These are phyloP conservation scores for Lachnellula hyalina DNA, from an alignment of 2,329 filamentous ascomycete species.

Conservation along the genomic window DNA sequence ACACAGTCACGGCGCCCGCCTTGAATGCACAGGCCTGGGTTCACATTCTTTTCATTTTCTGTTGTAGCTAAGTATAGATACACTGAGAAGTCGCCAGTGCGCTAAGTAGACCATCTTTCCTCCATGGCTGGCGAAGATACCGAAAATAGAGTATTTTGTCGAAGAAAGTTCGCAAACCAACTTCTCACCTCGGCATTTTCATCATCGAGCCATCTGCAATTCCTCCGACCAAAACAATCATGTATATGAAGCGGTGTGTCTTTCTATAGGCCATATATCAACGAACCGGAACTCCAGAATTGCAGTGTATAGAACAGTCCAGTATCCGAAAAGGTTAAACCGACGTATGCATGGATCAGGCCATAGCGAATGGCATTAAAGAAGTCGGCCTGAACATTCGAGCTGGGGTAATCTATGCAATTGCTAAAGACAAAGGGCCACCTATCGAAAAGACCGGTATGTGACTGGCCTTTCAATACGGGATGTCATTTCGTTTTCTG, in stretches of 20 bases:
- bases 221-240: not conserved
- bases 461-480: not conserved
- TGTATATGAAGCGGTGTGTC: conserved; percentile 10
- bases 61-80: not conserved
- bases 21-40: not conserved
- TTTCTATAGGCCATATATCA: conserved; percentile 4
- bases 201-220: not conserved
- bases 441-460: conserved; percentile 2
- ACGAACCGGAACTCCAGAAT: conserved; percentile 12
- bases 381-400: conserved; percentile 11
- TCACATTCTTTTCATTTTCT: not conserved
- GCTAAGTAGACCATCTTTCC: not conserved
- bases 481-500: conserved; percentile 3
- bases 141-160: not conserved
- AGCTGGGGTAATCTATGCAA: conserved; percentile 27
- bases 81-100: not conserved
- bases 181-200: not conserved
- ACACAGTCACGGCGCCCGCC: not conserved
- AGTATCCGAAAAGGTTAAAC: conserved; percentile 4
- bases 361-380: conserved; percentile 11
- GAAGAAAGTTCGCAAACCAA: not conserved
- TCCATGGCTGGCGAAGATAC: not conserved
- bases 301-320: conserved; percentile 12
- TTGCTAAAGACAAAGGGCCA: conserved; percentile 23
- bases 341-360: conserved; percentile 20